Base-by-base conservation (phyloP, 495 filamentous ascomycete genomes). In the Sporormia fimetaria region DNA sequence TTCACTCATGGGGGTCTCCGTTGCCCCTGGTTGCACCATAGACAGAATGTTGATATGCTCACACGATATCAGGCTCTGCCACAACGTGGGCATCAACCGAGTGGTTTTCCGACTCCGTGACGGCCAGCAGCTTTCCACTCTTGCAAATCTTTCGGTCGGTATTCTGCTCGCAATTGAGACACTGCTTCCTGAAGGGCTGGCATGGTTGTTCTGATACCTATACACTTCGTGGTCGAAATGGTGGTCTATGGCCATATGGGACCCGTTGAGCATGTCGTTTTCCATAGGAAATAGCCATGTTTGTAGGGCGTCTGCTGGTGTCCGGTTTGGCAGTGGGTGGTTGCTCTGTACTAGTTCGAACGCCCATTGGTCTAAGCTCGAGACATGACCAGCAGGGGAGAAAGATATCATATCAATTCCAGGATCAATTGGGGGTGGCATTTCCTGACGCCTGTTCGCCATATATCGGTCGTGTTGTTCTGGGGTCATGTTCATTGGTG, bases 111-210 rank as follows among this genome's bases (percentile, higher is more conserved):
- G 66, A 2, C 60, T 48, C 11, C 65, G 61, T 22, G 65, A 64
- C 6, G 66, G 47, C 69, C 69, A 73, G 45, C 60, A 69, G 27
- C 63, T 61, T 44, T 73, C 67, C 6, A 73, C 67, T 40, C 60
- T 62, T 15, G 59, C 50, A 34, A 73, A 73, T 1, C 69, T 54
- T 44, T 73, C 69, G 42, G 57, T 65, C 60, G 29, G 70, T 70
- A 41, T 62, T 43, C 30, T 52, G 50, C n/a, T 56, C 47, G 5
- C 59, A 54, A 45, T 63, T 60, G 34, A 58, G 39, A 18, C 55
- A 21, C 47, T 51, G 41, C 47, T 51, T 6, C 41, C 47, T 6
- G 47, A 51, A 21, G 47, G 47, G 34, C 47, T 51, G 21, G 40
- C 41, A 9, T 44, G 41, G 17, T 36, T 61, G 12, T 63, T 61